phyloP scores from a whole-genome alignment of 768 basidiomycete genomes.

The Russula lepida region DNA sequence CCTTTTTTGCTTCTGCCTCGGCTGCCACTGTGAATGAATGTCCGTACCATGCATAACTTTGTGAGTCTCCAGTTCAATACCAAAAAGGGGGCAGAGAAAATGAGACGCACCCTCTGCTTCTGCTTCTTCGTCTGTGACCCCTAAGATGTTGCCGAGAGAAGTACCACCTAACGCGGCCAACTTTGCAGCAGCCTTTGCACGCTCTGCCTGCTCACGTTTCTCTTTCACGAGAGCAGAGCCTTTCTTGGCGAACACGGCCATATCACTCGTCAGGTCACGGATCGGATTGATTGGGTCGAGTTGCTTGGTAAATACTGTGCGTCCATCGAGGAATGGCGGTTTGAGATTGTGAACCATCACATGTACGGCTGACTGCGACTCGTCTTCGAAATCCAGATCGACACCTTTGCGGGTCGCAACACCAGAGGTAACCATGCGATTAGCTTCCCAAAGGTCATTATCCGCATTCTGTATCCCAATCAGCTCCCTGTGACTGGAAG shows the following conservation, averaged over 20 bases:
- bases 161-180: conserved; percentile 89
- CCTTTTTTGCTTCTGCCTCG: conserved; percentile 38
- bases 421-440: conserved; percentile 94
- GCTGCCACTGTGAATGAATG: conserved; percentile 39
- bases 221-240: conserved; percentile 93
- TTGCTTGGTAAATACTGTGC: conserved; percentile 92
- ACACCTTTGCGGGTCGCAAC: conserved; percentile 80
- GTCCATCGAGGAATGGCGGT: conserved; percentile 95
- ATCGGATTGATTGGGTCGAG: conserved; percentile 97
- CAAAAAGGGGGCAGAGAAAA: conserved; percentile 14
- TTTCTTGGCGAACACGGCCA: conserved; percentile 95
- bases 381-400: conserved; percentile 94
- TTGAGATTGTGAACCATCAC: conserved; percentile 96
- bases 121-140: conserved; percentile 90
- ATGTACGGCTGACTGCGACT: conserved; percentile 92
- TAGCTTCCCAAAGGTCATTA: conserved; percentile 98
- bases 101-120: conserved; percentile 75
- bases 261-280: conserved; percentile 84
- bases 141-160: conserved; percentile 94
- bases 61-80: conserved; percentile 72
- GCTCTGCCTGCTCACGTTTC: conserved; percentile 92
- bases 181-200: conserved; percentile 94
- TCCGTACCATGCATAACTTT: conserved; percentile 34
- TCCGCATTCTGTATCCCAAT: conserved; percentile 70
- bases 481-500: background rate